These are phyloP conservation scores for Avena insularis DNA, from an alignment of 176 grass and related monocot species.

Conservation along the genomic window DNA sequence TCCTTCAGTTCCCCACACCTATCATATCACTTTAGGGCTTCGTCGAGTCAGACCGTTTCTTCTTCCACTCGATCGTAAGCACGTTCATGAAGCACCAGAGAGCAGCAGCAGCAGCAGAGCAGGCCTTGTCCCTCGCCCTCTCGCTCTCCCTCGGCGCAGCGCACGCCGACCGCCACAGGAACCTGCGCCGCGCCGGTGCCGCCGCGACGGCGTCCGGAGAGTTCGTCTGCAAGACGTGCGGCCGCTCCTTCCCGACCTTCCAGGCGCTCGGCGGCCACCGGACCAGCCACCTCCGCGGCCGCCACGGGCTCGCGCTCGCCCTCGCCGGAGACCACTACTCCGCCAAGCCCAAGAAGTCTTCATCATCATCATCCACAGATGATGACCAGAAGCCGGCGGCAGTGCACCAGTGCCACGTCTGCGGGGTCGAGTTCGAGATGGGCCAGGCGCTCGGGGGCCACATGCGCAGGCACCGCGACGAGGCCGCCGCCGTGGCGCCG, in stretches of 20 bases:
- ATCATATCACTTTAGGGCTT: neutral
- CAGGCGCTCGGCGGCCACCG: conserved; percentile 70
- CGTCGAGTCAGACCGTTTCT: neutral
- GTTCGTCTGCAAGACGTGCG: conserved; percentile 70
- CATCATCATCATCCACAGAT: too few relatives aligned
- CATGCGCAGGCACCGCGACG: conserved; percentile 62
- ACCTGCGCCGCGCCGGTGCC: neutral
- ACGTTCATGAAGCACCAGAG: conserved; percentile 48
- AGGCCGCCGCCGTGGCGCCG: conserved; percentile 17
- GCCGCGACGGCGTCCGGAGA: neutral
- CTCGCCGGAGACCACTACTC: too few relatives aligned
- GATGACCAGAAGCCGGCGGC: neutral
- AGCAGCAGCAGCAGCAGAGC: neutral
- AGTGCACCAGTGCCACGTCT: conserved; percentile 54
- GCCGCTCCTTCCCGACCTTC: conserved; percentile 61
- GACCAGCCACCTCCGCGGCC: conserved; percentile 65
- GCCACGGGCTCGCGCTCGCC: conserved; percentile 45
- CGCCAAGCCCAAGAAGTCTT: too few relatives aligned
- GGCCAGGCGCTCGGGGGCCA: conserved; percentile 71
- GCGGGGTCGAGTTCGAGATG: conserved; percentile 54
- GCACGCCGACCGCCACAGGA: neutral
- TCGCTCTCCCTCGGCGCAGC: conserved; percentile 29
- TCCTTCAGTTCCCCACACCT: too few relatives aligned
- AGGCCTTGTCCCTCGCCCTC: conserved; percentile 35
- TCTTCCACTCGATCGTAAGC: too few relatives aligned